Evolutionary conservation across 495 filamentous ascomycete species (phyloP), one percentile per base, ranked within the genome.

Genomic region (Xylaria bambusicola): DNA sequence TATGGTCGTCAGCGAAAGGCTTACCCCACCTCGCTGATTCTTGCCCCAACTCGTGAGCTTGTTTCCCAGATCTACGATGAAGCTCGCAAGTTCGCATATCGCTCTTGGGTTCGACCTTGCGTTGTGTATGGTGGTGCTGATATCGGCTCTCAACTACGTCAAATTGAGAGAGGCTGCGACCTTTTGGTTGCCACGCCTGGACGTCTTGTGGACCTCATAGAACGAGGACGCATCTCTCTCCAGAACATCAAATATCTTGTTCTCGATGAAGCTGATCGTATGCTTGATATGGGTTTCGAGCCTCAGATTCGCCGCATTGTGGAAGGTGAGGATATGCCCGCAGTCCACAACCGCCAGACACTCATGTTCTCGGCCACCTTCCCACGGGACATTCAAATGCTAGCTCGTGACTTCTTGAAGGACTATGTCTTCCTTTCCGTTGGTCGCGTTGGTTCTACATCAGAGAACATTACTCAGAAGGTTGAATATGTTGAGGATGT

Each of bases 281-380:
- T 98, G 94, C 80, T 98, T 83, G 94, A 98, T 81, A 98, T 98
- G 94, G 94, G 94, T 89, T 98, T 98, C 83, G 94, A 98, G 82
- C 94, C 94, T 67, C 94, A 98, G 77, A 97, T 98, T 73, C 93
- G 94, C 64, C 89, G 94, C 64, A 98, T 98, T 66, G 93, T 98
- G 23, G 93, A 98, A 76, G 91, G 90, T 61, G 94, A 97, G 77
- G 94, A 98, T 71, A 97, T 98, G 94, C 94, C 95, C 35, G 75
- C 78, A 45, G 90, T 92, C 61, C 80, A 89, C 58, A 77, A 82
- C 66, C 92, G 95, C 68, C 95, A 98, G 76, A 97, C 94, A 41
- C 93, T 98, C 80, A 98, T 98, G 94, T 98, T 98, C 75, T 98
- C 93, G 21, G 93, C 93, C 69, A 98, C 94, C 52, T 98, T 98